Evolutionary conservation across 345 rosid species (phyloP).

Genomic region (Eucalyptus curtisii): DNA sequence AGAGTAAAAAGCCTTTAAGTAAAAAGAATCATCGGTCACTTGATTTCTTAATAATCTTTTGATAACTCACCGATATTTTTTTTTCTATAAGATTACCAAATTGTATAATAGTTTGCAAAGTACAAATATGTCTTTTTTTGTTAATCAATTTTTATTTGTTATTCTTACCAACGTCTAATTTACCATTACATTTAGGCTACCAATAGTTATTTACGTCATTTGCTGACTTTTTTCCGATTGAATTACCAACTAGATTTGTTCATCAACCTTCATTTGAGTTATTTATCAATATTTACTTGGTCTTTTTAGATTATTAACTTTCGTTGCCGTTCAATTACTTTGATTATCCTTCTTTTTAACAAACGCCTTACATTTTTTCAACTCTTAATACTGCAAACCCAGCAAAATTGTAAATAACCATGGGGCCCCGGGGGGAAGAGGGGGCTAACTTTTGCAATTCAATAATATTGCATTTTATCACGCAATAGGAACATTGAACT

Average conservation of each 20-base stretch:
- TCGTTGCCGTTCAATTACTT: neutral
- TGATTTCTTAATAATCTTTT: neutral
- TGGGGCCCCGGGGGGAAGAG: too few relatives aligned
- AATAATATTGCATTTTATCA: neutral
- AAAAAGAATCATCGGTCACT: neutral
- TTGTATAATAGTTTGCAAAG: neutral
- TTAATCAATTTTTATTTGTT: neutral
- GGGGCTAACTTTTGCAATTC: neutral
- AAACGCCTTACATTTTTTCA: neutral
- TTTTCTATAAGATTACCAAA: neutral
- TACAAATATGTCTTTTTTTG: neutral
- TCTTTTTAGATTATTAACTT: neutral
- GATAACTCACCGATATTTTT: neutral
- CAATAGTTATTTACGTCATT: neutral
- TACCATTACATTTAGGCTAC: neutral
- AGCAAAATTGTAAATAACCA: neutral
- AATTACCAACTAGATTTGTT: neutral
- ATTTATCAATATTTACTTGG: neutral
- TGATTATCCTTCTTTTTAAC: neutral
- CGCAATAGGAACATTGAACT: neutral
- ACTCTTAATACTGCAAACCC: neutral
- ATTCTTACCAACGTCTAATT: neutral
- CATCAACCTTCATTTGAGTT: neutral
- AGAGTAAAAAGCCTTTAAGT: neutral
- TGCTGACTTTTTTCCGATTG: neutral